These are phyloP conservation scores for Penicillium sp. DNA, from an alignment of 2,329 filamentous ascomycete species.

Conservation along the genomic window DNA sequence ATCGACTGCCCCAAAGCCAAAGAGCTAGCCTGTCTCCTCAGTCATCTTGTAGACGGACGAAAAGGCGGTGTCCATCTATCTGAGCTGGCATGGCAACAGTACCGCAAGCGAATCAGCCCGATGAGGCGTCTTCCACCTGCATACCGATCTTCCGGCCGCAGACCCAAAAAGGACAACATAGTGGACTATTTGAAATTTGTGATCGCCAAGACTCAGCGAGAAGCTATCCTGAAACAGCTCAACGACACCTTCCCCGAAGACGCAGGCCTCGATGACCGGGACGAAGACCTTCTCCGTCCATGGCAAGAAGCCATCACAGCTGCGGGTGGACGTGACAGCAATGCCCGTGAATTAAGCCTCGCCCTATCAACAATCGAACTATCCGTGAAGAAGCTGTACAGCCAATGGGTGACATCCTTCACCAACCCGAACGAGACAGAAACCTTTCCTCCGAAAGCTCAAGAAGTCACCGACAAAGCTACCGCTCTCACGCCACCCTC, in stretches of 20 bases:
- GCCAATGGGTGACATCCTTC: constrained; percentile 18
- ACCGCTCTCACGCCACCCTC: constrained; percentile 30
- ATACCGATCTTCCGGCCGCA: constrained; percentile 30
- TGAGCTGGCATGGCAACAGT: constrained; percentile 36
- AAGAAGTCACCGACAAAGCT: constrained; percentile 27
- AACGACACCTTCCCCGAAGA: constrained; percentile 24
- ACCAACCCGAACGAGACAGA: background rate
- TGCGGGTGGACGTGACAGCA: constrained; percentile 16
- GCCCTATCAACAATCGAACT: constrained; percentile 18
- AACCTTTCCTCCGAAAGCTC: constrained; percentile 23
- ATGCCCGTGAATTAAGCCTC: constrained; percentile 12
- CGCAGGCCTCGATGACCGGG: constrained; percentile 16
- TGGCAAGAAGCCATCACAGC: constrained; percentile 27
- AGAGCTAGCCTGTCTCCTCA: constrained; percentile 40
- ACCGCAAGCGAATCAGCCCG: constrained; percentile 32
- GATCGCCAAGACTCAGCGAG: constrained; percentile 32
- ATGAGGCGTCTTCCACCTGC: constrained; percentile 33
- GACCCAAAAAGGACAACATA: constrained; percentile 33
- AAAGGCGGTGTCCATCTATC: constrained; percentile 44
- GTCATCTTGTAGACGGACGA: constrained; percentile 44
- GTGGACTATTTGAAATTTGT: constrained; percentile 44
- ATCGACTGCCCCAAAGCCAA: constrained; percentile 33
- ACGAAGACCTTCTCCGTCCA: constrained; percentile 34
- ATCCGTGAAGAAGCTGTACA: constrained; percentile 17
- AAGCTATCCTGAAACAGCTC: constrained; percentile 31